Evolutionary conservation across 1,284 basidiomycete genomes (phyloP).

Genomic region (Ustilago crameri): DNA sequence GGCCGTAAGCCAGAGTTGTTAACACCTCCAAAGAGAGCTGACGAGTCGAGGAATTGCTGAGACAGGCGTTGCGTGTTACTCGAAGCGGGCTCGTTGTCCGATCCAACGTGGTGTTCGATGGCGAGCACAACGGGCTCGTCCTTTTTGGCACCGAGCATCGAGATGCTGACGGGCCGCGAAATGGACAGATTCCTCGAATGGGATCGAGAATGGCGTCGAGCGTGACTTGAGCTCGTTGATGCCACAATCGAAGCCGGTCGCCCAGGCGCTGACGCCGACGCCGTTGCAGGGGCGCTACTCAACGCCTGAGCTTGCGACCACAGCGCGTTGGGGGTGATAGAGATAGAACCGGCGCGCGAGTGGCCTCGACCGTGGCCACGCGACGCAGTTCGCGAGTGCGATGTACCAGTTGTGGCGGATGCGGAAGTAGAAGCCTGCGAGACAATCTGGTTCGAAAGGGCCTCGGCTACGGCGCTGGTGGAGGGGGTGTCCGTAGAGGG

Average conservation of each 20-base stretch:
- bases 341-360: constrained; percentile 56
- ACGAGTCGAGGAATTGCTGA: constrained; percentile 42
- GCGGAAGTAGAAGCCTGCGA: constrained; percentile 35
- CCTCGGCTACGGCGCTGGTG: constrained; percentile 16
- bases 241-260: constrained; percentile 23
- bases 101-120: constrained; percentile 39
- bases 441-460: constrained; percentile 33
- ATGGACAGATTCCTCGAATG: constrained; percentile 31
- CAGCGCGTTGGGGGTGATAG: constrained; percentile 45
- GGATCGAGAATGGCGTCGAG: constrained; percentile 34
- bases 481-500: constrained; percentile 18
- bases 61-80: constrained; percentile 16
- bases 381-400: constrained; percentile 35
- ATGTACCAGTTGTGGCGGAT: constrained; percentile 4
- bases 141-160: constrained; percentile 45
- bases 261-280: constrained; percentile 8
- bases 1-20: constrained; percentile 8
- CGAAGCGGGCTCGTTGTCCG: neutral
- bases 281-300: constrained; percentile 11
- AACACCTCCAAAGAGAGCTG: constrained; percentile 24
- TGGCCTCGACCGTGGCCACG: constrained; percentile 55
- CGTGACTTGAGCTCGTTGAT: constrained; percentile 17
- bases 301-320: constrained; percentile 28
- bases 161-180: constrained; percentile 41
- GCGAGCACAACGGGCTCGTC: constrained; percentile 40